Percentiles rank a stretch among this genome's conserved stretches.
phyloP scores from a whole-genome alignment of 345 rosid genomes.

The Salix caprea region DNA sequence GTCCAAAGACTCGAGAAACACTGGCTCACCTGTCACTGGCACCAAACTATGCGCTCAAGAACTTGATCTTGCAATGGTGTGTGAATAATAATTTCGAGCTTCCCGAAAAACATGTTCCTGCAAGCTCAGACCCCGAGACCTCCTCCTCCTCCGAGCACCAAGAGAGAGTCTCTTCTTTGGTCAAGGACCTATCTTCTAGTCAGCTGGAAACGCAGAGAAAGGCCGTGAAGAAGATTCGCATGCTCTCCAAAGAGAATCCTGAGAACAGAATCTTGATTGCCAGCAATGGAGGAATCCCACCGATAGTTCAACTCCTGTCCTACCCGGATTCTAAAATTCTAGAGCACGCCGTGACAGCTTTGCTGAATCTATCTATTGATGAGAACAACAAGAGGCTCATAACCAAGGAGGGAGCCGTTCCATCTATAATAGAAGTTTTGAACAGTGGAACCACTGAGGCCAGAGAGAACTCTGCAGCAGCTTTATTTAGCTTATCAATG shows the following conservation, averaged over 20 bases:
- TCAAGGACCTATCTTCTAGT: constrained; percentile 41
- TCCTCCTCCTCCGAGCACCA: constrained; percentile 13
- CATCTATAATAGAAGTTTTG: constrained; percentile 54
- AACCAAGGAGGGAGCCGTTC: constrained; percentile 52
- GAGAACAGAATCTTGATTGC: constrained; percentile 59
- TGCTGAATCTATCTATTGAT: constrained; percentile 66
- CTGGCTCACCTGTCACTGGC: constrained; percentile 56
- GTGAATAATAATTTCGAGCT: constrained; percentile 55
- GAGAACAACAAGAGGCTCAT: constrained; percentile 61
- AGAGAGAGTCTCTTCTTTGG: constrained; percentile 37
- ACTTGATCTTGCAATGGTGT: constrained; percentile 68
- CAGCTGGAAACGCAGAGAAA: constrained; percentile 54
- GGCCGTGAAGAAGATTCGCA: constrained; percentile 53
- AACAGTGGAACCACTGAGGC: constrained; percentile 54
- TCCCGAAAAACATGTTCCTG: constrained; percentile 32
- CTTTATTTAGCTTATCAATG: constrained; percentile 77
- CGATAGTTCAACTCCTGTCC: constrained; percentile 49
- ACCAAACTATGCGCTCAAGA: constrained; percentile 64
- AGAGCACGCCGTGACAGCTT: constrained; percentile 67
- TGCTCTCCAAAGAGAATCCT: constrained; percentile 61
- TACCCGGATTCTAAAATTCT: constrained; percentile 64
- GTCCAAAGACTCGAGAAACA: constrained; percentile 68
- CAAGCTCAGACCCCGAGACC: constrained; percentile 5
- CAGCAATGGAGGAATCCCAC: constrained; percentile 45
- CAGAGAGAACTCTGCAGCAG: constrained; percentile 77